Evolutionary conservation across 257 asterid species (phyloP), one percentile per base, ranked within the genome.

Genomic region (Solanum sitiens): DNA sequence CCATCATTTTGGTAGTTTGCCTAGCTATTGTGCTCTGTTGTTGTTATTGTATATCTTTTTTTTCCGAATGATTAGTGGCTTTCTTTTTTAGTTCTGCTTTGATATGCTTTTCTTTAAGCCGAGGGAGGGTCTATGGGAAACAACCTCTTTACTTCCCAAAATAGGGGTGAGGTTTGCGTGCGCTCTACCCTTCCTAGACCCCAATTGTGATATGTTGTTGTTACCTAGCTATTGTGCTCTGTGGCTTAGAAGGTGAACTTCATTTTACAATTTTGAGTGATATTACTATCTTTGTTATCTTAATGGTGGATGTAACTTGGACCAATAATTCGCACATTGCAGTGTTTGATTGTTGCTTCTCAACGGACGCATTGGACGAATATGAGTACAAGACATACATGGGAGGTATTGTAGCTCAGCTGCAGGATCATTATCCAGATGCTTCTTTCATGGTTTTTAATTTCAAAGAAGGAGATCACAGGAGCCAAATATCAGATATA

Each of bases 341-440:
- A 97, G 99, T 97, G 89, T 97, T 97, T 76, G 99, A 97, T 91
- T 96, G 99, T 92, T 97, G 99, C 94, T 97, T 97, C 95, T 94
- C 98, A 91, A 96, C 95, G 16, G 96, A 94, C 37, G 94, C 94
- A 83, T 93, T 97, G 75, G 97, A 95, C 86, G 97, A 96, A 91
- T 94, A 96, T 91, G 99, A 95, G 92, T 97, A 94, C 89, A 93
- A 94, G 89, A 90, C 94, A 32, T 97, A 97, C 93, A 89, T 96
- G 94, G 97, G 95, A 88, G 99, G 98, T 83, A 96, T 96, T 61
- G 99, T 95, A 74, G 96, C 99, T 61, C 98, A 97, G 95, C 94
- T 97, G 89, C 99, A 96, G 89, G 99, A 94, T 86, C 94, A 97
- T 91, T 95, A 95, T 88, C 99, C 99, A 3, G 99, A 97, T 90